phyloP scores from a whole-genome alignment of 768 basidiomycete species.

The Suillus ampliporus region DNA sequence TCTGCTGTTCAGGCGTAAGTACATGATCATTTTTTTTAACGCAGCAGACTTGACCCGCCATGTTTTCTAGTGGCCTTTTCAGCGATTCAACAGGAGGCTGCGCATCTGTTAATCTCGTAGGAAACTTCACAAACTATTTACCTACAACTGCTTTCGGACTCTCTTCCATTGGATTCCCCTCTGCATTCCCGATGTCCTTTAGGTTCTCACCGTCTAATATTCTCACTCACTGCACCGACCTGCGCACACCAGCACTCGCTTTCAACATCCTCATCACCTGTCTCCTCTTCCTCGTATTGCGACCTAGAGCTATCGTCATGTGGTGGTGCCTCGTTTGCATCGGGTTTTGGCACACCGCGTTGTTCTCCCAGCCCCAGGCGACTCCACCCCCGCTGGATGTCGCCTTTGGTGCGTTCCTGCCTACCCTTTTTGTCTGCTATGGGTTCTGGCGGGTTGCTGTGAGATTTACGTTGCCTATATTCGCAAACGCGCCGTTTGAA shows the following conservation, averaged over 20 bases:
- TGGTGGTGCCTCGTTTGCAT: slow-evolving; percentile 84
- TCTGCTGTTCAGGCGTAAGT: slow-evolving; percentile 82
- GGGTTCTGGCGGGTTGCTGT: slow-evolving; percentile 80
- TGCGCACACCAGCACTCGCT: slow-evolving; percentile 70
- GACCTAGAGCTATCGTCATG: slow-evolving; percentile 68
- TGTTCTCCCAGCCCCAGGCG: slow-evolving; percentile 76
- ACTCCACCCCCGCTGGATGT: slow-evolving; percentile 71
- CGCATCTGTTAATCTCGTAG: slow-evolving; percentile 67
- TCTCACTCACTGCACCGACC: slow-evolving; percentile 71
- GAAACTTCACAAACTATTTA: slow-evolving; percentile 73
- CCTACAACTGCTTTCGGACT: slow-evolving; percentile 66
- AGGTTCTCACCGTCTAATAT: slow-evolving; percentile 54
- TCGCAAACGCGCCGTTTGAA: slow-evolving; percentile 72
- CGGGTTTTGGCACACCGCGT: slow-evolving; percentile 83
- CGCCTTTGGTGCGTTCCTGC: slow-evolving; percentile 82
- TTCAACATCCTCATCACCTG: slow-evolving; percentile 75
- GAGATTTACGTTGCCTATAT: slow-evolving; percentile 75
- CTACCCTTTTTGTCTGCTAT: slow-evolving; percentile 77
- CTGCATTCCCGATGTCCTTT: slow-evolving; percentile 75
- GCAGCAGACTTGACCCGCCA: slow-evolving; percentile 16
- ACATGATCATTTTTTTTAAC: slow-evolving; percentile 7
- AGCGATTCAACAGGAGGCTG: slow-evolving; percentile 77
- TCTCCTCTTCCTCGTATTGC: slow-evolving; percentile 72
- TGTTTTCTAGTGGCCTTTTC: slow-evolving; percentile 60
- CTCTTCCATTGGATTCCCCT: slow-evolving; percentile 73